phyloP scores from a whole-genome alignment of 2,329 filamentous ascomycete species.

The Neonectria ditissima region DNA sequence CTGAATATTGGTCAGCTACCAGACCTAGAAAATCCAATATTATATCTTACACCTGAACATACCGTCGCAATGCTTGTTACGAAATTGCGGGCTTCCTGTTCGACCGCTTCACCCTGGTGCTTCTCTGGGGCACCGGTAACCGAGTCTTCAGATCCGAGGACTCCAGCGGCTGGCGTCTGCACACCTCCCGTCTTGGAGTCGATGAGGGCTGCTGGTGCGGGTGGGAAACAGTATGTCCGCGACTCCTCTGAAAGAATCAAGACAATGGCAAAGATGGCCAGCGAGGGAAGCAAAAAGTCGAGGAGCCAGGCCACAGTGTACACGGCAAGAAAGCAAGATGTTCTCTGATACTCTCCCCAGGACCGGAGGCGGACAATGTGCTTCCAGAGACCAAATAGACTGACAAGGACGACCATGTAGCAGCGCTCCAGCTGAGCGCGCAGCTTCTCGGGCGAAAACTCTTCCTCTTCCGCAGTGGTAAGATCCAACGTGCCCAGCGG shows the following conservation, averaged over 20 bases:
- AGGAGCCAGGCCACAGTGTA: conserved; percentile 76
- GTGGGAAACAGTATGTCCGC: conserved; percentile 76
- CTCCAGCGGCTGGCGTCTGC: conserved; percentile 80
- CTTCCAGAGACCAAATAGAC: conserved; percentile 74
- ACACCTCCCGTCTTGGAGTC: conserved; percentile 77
- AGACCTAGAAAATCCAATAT: neutral
- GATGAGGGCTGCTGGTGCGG: conserved; percentile 80
- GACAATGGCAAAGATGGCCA: conserved; percentile 69
- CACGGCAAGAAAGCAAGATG: conserved; percentile 69
- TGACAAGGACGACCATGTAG: conserved; percentile 82
- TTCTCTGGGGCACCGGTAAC: conserved; percentile 86
- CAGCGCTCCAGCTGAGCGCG: conserved; percentile 81
- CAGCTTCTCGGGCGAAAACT: conserved; percentile 87
- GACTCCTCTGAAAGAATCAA: conserved; percentile 75
- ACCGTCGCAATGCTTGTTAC: conserved; percentile 72
- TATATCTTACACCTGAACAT: conserved; percentile 47
- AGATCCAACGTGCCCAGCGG: conserved; percentile 68
- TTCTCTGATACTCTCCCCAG: conserved; percentile 80
- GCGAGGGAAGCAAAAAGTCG: conserved; percentile 74
- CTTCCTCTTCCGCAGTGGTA: conserved; percentile 83
- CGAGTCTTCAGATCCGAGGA: conserved; percentile 80
- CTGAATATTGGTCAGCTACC: conserved; percentile 65
- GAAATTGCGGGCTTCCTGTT: conserved; percentile 85
- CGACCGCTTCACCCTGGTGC: conserved; percentile 84
- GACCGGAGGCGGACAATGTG: conserved; percentile 82